Base-by-base conservation (phyloP, 768 basidiomycete genomes). In the Dendrothele bispora region DNA sequence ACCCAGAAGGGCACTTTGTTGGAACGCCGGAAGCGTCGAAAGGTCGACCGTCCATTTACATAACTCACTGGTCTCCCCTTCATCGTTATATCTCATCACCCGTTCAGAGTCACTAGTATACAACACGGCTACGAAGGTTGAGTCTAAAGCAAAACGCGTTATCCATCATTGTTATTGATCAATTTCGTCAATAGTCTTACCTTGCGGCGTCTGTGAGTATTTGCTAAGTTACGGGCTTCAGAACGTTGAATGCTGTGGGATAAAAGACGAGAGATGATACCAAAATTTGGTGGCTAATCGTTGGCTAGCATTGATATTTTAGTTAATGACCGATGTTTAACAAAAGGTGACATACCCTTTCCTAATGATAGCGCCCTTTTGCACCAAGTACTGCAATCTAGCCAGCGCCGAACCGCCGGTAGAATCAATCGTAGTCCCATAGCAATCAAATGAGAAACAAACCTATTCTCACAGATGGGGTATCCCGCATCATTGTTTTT, bases 1-100 rank as follows among this genome's bases (percentile, higher is more conserved):
- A 8, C 81, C 74, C 48, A 72, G 58, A n/a, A 67, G 68, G 41
- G 86, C 84, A 54, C 86, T 84, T 52, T 83, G 80, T 61, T 79
- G 84, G 72, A 91, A 92, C 40, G 81, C 82, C 30, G 91, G 91
- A 43, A 93, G 67, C 21, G 84, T 76, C 35, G 81, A 80, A 42
- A 93, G 74, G 64, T 93, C 86, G 27, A 93, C 90, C 8, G 86
- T 91, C 91, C 91, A 93, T 67, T 87, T 85, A 70, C 88, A 90
- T 39, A 90, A 66, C 61, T 90, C 87, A 51, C 61, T 69, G 3
- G 80, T 83, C 58, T 87, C 87, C 24, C 87, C 87, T 70, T 93
- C 91, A 61, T 93, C 91, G 1, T 84, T 88, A 57, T 92, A 93
- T 53, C 90, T 74, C 85, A 88, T 84, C 37, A 84, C 72, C 57